Evolutionary conservation across 495 filamentous ascomycete species (phyloP), one percentile per base, ranked within the genome.

Genomic region (Penicillium cinerascens): DNA sequence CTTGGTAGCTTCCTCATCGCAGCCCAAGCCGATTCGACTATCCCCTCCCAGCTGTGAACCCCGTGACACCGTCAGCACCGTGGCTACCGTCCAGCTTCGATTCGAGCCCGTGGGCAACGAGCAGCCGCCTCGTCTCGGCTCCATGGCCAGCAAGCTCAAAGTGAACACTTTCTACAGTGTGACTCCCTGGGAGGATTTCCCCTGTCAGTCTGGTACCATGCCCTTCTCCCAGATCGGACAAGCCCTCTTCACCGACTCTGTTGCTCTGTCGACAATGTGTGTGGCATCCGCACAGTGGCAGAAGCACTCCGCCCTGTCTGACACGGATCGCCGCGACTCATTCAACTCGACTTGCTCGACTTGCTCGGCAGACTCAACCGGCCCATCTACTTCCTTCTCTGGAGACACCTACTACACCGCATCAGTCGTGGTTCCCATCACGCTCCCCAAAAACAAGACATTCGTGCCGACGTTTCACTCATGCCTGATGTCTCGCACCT

Each of bases 401-500:
- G 69, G 74, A 25, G 59, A 63, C 2, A 60, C 60, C 17, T 87
- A 81, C 64, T 88, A 95, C 71, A 87, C 81, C 2, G 77, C 90
- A 1, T 74, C 72, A 4, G 61, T 97, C 8, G 64, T 87, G 7
- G 81, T 96, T 7, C 91, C 93, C 0, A 71, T 98, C 65, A 74
- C 79, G 0, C 73, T 95, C 1, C 91, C 93, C 0, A 72, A 68
- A 9, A 82, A 80, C 57, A 88, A 85, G 54, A 74, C 82, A 2
- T 91, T 92, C 69, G 69, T 93, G 23, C 95, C 93, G 0, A 91
- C 89, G 16, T 98, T 97, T 72, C 85, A 93, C 70, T 82, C 84
- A 47, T 98, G 93, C 69, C 80, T 96, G 58, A 74, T 87, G 25
- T 87, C 87, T 15, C 85, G 93, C 52, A 71, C 85, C 21, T 97